phyloP scores from a whole-genome alignment of 1,284 basidiomycete species.

The Pulveroboletus sp. region DNA sequence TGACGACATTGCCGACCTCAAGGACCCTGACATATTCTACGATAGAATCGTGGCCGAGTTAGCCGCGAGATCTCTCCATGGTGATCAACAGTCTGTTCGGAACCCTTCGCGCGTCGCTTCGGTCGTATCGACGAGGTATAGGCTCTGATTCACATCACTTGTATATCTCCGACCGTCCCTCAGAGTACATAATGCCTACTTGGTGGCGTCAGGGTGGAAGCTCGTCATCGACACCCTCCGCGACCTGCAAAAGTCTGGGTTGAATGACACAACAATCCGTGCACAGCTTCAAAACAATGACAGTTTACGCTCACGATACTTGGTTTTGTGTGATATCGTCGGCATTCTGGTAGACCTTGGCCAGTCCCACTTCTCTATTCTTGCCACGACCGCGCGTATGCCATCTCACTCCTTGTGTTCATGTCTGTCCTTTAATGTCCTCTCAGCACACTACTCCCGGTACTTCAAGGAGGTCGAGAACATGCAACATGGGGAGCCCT shows the following conservation, averaged over 20 bases:
- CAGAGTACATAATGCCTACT: slow-evolving; percentile 76
- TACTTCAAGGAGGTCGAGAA: slow-evolving; percentile 60
- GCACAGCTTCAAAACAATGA: slow-evolving; percentile 50
- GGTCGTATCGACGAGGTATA: slow-evolving; percentile 59
- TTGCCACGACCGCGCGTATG: slow-evolving; percentile 67
- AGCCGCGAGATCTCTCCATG: slow-evolving; percentile 45
- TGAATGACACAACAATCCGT: slow-evolving; percentile 54
- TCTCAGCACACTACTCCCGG: slow-evolving; percentile 60
- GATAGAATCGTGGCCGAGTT: slow-evolving; percentile 56
- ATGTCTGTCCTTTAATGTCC: slow-evolving; percentile 16
- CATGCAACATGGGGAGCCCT: slow-evolving; percentile 43
- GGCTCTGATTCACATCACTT: not conserved
- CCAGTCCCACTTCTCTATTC: slow-evolving; percentile 61
- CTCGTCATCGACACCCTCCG: slow-evolving; percentile 58
- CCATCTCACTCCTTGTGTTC: slow-evolving; percentile 3
- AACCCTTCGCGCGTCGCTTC: slow-evolving; percentile 55
- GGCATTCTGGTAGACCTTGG: slow-evolving; percentile 55
- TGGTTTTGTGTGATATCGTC: slow-evolving; percentile 65
- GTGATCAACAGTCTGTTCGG: slow-evolving; percentile 39
- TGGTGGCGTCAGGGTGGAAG: slow-evolving; percentile 76
- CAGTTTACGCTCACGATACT: slow-evolving; percentile 56
- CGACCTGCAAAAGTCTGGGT: slow-evolving; percentile 51
- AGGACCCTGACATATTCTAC: slow-evolving; percentile 61
- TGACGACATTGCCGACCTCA: slow-evolving; percentile 64
- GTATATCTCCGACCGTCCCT: slow-evolving; percentile 1